Conservation (phyloP, 768 basidiomycete genomes). For the Auricularia sp. region DNA sequence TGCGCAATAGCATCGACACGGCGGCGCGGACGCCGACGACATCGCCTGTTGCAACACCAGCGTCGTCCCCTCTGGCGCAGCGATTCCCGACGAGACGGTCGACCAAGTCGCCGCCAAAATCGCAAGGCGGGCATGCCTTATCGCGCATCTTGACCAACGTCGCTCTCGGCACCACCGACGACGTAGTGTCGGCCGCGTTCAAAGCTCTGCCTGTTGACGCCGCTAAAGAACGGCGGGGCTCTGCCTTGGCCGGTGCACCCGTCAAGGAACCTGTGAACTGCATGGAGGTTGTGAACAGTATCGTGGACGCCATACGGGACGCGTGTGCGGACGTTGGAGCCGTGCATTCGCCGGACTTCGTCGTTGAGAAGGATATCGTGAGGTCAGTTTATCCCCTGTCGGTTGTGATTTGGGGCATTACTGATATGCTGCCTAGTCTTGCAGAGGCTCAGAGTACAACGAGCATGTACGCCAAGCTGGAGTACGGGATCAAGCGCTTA, state of each 20-base stretch:
- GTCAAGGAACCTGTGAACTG: constrained; percentile 59
- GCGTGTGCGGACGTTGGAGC: constrained; percentile 59
- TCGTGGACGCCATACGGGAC: constrained; percentile 58
- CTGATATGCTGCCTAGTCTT: constrained; percentile 37
- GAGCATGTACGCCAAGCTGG: constrained; percentile 83
- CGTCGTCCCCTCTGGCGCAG: neutral
- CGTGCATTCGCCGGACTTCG: constrained; percentile 33
- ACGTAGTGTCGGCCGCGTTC: constrained; percentile 54
- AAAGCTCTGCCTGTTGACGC: constrained; percentile 71
- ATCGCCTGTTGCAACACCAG: neutral
- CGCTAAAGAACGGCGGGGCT: constrained; percentile 34
- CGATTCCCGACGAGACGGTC: constrained; percentile 12
- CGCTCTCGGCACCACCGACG: constrained; percentile 23
- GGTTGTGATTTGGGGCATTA: constrained; percentile 8
- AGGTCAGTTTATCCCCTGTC: constrained; percentile 38
- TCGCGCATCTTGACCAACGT: constrained; percentile 30
- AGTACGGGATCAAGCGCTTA: constrained; percentile 84
- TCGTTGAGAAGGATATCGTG: constrained; percentile 65
- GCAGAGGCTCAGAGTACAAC: constrained; percentile 79
- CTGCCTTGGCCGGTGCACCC: constrained; percentile 31
- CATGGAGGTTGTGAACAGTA: constrained; percentile 63
- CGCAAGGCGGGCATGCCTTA: constrained; percentile 21
- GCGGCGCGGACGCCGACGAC: constrained; percentile 6
- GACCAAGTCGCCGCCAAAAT: constrained; percentile 3
- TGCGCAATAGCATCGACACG: constrained; percentile 53